Evolutionary conservation across 1,139 yeast species (phyloP).

Genomic region (Starmera stellimalicola): DNA sequence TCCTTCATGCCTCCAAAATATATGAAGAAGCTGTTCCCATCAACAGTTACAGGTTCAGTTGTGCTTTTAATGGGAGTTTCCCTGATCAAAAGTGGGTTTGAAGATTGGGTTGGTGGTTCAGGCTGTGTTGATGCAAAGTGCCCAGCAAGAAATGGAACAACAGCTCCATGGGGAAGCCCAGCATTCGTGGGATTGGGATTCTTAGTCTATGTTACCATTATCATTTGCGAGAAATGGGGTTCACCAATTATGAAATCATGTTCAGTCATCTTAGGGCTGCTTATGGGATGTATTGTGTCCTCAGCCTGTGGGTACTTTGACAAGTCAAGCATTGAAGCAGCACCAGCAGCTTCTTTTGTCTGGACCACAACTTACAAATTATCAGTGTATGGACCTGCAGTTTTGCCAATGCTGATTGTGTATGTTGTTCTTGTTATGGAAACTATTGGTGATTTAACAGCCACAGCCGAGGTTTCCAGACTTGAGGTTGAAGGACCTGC

Average conservation of each 20-base stretch:
- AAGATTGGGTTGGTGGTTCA: conserved; percentile 87
- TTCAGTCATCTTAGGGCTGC: conserved; percentile 76
- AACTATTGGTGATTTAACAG: conserved; percentile 88
- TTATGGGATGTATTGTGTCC: conserved; percentile 85
- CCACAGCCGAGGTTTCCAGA: conserved; percentile 84
- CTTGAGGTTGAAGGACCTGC: conserved; percentile 70
- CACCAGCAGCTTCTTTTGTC: conserved; percentile 78
- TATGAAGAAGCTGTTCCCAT: conserved; percentile 72
- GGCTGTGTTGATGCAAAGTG: conserved; percentile 50
- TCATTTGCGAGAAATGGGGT: conserved; percentile 76
- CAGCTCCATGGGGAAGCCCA: conserved; percentile 77
- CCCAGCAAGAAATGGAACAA: conserved; percentile 32
- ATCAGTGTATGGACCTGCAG: conserved; percentile 70
- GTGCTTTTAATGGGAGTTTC: conserved; percentile 71
- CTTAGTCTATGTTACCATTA: conserved; percentile 63
- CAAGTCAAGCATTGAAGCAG: conserved; percentile 42
- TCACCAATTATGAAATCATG: conserved; percentile 93
- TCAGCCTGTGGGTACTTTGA: conserved; percentile 84
- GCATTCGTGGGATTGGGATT: conserved; percentile 81
- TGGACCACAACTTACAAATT: conserved; percentile 83
- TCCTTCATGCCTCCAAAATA: conserved; percentile 69
- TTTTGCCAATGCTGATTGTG: conserved; percentile 75
- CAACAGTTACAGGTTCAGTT: conserved; percentile 88
- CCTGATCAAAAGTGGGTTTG: conserved; percentile 60
- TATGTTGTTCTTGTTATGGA: conserved; percentile 60